These are phyloP conservation scores for Mycena kentingensis DNA, from an alignment of 768 basidiomycete genomes.

Conservation along the genomic window DNA sequence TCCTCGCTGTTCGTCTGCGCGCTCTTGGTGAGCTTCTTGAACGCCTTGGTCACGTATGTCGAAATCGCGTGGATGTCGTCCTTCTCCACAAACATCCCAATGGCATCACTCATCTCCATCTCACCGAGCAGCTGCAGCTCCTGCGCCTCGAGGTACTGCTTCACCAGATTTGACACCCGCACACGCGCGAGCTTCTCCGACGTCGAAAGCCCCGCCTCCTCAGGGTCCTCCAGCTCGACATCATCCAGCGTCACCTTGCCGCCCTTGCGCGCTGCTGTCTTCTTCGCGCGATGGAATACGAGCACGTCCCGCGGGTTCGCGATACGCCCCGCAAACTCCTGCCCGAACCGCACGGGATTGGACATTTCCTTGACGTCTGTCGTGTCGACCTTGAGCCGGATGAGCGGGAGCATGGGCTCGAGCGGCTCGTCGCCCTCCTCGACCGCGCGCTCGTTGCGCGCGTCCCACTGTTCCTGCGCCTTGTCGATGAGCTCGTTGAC, in stretches of 20 bases:
- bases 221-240: conserved; percentile 79
- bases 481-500: conserved; percentile 78
- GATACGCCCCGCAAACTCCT: conserved; percentile 86
- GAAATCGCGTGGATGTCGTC: conserved; percentile 93
- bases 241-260: conserved; percentile 70
- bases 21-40: conserved; percentile 66
- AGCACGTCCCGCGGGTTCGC: conserved; percentile 96
- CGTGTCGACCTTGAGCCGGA: conserved; percentile 90
- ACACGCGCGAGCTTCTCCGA: conserved; percentile 80
- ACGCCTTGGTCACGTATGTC: conserved; percentile 60
- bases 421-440: conserved; percentile 64
- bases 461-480: conserved; percentile 79
- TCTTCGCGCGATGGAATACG: conserved; percentile 85
- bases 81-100: conserved; percentile 95
- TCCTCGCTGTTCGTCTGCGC: conserved; percentile 52
- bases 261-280: conserved; percentile 43
- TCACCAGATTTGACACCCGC: conserved; percentile 85
- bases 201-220: conserved; percentile 45
- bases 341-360: conserved; percentile 96
- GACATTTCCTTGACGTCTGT: conserved; percentile 89
- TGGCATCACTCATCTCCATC: conserved; percentile 89
- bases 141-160: conserved; percentile 90
- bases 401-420: conserved; percentile 78
- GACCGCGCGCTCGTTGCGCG: conserved; percentile 63
- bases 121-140: conserved; percentile 91